These are phyloP conservation scores for Echites panduratus DNA, from an alignment of 257 asterid genomes.

Conservation along the genomic window DNA sequence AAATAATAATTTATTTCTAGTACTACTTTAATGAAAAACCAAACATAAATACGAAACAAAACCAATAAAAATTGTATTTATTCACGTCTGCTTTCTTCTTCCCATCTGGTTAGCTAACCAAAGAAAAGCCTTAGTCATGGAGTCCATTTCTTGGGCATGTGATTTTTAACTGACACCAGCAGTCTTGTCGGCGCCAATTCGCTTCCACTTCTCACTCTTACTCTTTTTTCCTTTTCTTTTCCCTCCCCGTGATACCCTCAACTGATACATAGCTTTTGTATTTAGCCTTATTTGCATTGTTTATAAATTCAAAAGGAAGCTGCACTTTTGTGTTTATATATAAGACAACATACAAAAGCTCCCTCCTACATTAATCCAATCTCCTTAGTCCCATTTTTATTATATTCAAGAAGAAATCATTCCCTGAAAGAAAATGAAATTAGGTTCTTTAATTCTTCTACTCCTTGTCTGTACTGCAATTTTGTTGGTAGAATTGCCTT, in stretches of 20 bases:
- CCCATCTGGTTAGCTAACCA: no score
- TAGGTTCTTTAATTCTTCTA: conserved; percentile 4
- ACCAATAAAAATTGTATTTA: no score
- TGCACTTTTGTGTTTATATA: no score
- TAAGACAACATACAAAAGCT: not conserved
- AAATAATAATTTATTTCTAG: no score
- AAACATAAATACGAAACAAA: no score
- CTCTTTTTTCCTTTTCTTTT: not conserved
- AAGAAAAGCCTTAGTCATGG: not conserved
- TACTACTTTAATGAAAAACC: no score
- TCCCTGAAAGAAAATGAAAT: conserved; percentile 22
- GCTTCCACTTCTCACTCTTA: conserved; percentile 4
- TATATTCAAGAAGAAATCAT: not conserved
- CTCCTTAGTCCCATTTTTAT: not conserved
- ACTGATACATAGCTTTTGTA: no score
- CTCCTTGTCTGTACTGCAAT: conserved; percentile 4
- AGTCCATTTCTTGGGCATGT: conserved; percentile 42
- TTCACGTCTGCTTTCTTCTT: no score
- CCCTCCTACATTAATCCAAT: not conserved
- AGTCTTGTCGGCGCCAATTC: conserved; percentile 32
- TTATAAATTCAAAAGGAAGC: no score
- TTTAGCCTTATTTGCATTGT: no score
- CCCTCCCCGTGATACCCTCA: conserved; percentile 32
- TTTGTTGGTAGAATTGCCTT: conserved; percentile 23
- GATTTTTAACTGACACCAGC: conserved; percentile 44